phyloP scores from a whole-genome alignment of 176 grass and related monocot species.

The Oryza longistaminata region DNA sequence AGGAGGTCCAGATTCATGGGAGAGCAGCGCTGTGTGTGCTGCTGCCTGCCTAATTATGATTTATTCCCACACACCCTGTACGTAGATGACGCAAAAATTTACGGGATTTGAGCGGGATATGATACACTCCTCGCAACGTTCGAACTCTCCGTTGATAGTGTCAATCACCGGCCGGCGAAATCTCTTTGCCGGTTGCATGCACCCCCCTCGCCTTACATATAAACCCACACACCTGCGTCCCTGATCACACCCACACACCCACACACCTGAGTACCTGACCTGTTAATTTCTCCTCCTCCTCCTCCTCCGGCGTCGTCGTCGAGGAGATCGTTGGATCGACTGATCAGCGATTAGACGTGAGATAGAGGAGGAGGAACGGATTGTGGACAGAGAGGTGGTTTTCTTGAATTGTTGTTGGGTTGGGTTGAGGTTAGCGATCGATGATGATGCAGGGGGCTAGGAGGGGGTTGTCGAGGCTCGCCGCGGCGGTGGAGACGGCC shows the following conservation, averaged over 20 bases:
- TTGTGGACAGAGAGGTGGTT: too few species aligned
- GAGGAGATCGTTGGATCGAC: not conserved
- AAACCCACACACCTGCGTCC: not conserved
- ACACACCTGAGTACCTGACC: not conserved
- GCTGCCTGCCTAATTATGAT: not conserved
- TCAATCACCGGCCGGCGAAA: not conserved
- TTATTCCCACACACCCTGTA: too few species aligned
- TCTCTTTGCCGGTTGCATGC: not conserved
- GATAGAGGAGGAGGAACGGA: not conserved
- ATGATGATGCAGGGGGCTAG: constrained; percentile 44
- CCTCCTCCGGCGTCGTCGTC: not conserved
- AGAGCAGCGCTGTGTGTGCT: not conserved
- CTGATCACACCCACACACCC: not conserved
- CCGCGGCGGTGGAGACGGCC: constrained; percentile 16
- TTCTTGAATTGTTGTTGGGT: not conserved
- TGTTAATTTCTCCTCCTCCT: not conserved
- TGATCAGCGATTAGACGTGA: not conserved
- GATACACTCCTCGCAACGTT: not conserved
- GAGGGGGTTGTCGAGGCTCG: constrained; percentile 46
- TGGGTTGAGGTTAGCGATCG: constrained; percentile 15
- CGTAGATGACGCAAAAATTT: not conserved
- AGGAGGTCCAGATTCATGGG: constrained; percentile 30
- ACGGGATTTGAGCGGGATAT: not conserved
- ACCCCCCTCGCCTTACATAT: not conserved
- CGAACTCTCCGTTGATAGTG: not conserved